Evolutionary conservation across 139 green algal species (phyloP).

Genomic region (Chlorella sorokiniana): DNA sequence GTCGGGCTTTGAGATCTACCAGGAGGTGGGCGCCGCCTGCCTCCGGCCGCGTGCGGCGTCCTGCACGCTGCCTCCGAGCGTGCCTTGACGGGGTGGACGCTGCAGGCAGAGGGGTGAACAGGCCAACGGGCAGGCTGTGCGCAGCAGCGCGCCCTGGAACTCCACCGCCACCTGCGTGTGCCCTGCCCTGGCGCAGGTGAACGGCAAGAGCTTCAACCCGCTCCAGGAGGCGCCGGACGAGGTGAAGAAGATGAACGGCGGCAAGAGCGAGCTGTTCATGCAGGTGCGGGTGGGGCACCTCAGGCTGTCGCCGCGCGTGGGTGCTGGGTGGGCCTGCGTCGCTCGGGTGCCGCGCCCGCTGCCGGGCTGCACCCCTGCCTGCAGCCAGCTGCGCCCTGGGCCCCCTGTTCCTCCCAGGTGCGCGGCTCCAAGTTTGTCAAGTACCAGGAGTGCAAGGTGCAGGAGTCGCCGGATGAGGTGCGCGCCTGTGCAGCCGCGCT

Average conservation of each 20-base stretch:
- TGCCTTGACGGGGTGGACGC: neutral
- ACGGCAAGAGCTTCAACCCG: constrained; percentile 80
- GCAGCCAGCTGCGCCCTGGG: constrained; percentile 11
- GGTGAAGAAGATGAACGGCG: constrained; percentile 37
- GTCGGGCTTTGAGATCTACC: constrained; percentile 92
- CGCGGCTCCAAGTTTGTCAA: constrained; percentile 93
- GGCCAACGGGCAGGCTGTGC: no score
- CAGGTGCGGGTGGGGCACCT: neutral
- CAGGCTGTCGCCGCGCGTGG: neutral
- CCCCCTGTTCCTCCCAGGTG: constrained; percentile 64
- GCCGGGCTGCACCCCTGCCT: neutral
- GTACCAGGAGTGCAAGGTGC: constrained; percentile 90
- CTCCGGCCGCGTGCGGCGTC: neutral
- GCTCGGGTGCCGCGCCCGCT: neutral
- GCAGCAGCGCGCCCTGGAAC: neutral
- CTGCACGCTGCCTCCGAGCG: neutral
- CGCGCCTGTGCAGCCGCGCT: neutral
- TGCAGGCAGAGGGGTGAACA: neutral
- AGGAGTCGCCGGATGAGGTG: constrained; percentile 62
- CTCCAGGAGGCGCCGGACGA: constrained; percentile 50
- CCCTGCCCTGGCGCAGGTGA: constrained; percentile 23
- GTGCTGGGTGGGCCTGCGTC: neutral
- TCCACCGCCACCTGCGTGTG: neutral
- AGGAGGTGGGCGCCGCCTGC: constrained; percentile 72
- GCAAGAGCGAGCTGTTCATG: constrained; percentile 47